Conservation (phyloP, 2,329 filamentous ascomycete genomes). For the Sporothrix humicola region DNA sequence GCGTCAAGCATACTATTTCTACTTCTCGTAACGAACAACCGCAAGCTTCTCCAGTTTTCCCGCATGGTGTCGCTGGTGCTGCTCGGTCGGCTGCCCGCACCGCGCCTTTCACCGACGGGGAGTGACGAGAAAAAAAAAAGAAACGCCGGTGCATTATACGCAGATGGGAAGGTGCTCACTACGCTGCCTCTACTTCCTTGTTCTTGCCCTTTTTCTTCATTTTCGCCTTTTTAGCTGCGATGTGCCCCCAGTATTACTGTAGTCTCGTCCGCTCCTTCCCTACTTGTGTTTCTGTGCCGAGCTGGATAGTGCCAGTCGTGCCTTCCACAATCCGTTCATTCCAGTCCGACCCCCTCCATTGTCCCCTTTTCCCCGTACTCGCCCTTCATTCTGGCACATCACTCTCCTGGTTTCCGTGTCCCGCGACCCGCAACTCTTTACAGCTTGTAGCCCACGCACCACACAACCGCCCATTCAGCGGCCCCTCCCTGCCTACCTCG, state of each 20-base stretch:
- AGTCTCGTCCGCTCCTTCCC: constrained; percentile 6
- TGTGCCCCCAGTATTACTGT: not conserved
- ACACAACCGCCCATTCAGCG: constrained; percentile 6
- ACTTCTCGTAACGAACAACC: constrained; percentile 27
- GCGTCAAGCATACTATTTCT: not conserved
- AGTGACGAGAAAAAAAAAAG: not conserved
- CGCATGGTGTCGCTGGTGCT: not conserved
- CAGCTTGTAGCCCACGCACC: constrained; percentile 20
- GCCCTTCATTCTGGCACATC: constrained; percentile 26
- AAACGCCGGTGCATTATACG: not conserved
- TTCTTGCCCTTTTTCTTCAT: not conserved
- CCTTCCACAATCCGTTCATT: not conserved
- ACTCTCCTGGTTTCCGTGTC: constrained; percentile 31
- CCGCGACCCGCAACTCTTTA: constrained; percentile 30
- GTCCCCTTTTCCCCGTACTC: constrained; percentile 4
- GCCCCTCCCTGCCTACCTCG: constrained; percentile 20
- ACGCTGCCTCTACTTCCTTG: not conserved
- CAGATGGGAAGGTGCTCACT: constrained; percentile 6
- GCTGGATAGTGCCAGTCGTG: not conserved
- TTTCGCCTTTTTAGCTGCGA: not conserved
- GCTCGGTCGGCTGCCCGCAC: constrained; percentile 25
- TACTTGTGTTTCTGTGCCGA: constrained; percentile 2
- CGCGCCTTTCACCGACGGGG: constrained; percentile 16
- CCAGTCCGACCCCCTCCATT: not conserved
- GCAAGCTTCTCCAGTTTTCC: constrained; percentile 28